phyloP scores from a whole-genome alignment of 805 yeast genomes.

The Suhomyces sp. region DNA sequence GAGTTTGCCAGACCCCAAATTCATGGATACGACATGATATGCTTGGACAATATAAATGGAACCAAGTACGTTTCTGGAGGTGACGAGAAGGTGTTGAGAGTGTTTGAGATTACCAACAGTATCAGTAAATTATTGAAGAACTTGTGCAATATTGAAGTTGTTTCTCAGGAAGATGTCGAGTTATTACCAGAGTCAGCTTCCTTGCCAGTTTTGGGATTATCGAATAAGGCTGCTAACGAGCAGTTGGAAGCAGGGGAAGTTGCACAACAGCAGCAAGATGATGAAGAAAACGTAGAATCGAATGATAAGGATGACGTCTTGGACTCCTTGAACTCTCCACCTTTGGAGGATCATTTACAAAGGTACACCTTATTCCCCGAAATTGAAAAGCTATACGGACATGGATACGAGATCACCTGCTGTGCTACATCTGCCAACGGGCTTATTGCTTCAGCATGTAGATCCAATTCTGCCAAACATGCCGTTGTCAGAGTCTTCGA shows the following conservation, averaged over 20 bases:
- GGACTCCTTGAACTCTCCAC: slow-evolving; percentile 54
- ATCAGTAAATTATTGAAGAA: slow-evolving; percentile 61
- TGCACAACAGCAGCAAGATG: slow-evolving; percentile 40
- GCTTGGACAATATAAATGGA: slow-evolving; percentile 59
- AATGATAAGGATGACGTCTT: slow-evolving; percentile 50
- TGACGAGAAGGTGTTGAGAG: slow-evolving; percentile 89
- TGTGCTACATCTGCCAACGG: slow-evolving; percentile 69
- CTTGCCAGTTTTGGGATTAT: slow-evolving; percentile 88
- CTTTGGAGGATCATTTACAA: slow-evolving; percentile 88
- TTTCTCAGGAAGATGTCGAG: slow-evolving; percentile 20
- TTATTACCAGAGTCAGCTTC: slow-evolving; percentile 79
- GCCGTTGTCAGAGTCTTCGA: slow-evolving; percentile 82
- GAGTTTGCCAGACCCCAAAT: slow-evolving; percentile 97
- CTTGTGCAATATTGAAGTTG: slow-evolving; percentile 46
- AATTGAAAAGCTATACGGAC: slow-evolving; percentile 91
- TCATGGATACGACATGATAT: slow-evolving; percentile 96
- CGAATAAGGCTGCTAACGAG: slow-evolving; percentile 77
- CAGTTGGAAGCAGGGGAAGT: slow-evolving; percentile 42
- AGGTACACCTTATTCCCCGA: slow-evolving; percentile 95
- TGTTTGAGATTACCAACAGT: slow-evolving; percentile 83
- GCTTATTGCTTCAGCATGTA: slow-evolving; percentile 85
- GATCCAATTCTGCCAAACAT: slow-evolving; percentile 79
- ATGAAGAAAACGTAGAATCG: slow-evolving; percentile 34
- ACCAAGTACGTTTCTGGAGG: slow-evolving; percentile 87
- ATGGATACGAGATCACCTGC: slow-evolving; percentile 89